Base-by-base conservation (phyloP, 306 rosid species). In the Malus sylvestris region DNA sequence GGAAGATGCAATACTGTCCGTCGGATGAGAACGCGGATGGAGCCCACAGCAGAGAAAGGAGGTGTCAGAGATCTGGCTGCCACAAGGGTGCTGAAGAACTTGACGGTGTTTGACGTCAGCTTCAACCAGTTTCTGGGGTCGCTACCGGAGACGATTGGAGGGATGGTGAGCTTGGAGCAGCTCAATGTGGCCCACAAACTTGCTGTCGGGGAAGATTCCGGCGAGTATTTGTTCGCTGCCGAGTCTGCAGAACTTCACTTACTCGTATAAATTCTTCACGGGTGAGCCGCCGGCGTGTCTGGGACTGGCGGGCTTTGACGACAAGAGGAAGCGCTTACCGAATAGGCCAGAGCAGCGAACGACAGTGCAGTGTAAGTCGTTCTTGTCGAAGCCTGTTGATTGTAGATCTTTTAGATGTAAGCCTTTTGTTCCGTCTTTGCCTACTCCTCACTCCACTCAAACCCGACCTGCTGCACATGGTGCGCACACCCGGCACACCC, bases 21-120 rank as follows among this genome's bases (percentile, higher is more conserved):
- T n/a, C n/a, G n/a, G n/a, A n/a, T n/a, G n/a, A n/a, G n/a, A n/a
- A 23, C 23, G 23, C 23, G 23, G 23, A 23, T 23, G 23, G 23
- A 23, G 23, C 23, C 23, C 23, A 23, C 23, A 23, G 23, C 23
- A 23, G 23, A 23, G 23, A 23, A 23, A 23, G 23, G 23, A 23
- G 23, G 23, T 23, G 23, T 23, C 23, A 23, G 23, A 23, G 23
- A 23, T 23, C 23, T 23, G 23, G 23, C 23, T 23, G 23, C 23
- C 23, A 23, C 23, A 23, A 23, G 99, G 73, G 1, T 68, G 78
- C 81, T 92, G 79, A 82, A 86, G 90, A 92, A 92, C 61, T 14
- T 92, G 78, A 92, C 99, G 11, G 97, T 95, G 67, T 87, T 95
- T 8, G 97, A 95, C 68, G 93, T 92, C 12, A 92, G 97, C 78